phyloP scores from a whole-genome alignment of 768 basidiomycete genomes.

The Gyrodon lividus region DNA sequence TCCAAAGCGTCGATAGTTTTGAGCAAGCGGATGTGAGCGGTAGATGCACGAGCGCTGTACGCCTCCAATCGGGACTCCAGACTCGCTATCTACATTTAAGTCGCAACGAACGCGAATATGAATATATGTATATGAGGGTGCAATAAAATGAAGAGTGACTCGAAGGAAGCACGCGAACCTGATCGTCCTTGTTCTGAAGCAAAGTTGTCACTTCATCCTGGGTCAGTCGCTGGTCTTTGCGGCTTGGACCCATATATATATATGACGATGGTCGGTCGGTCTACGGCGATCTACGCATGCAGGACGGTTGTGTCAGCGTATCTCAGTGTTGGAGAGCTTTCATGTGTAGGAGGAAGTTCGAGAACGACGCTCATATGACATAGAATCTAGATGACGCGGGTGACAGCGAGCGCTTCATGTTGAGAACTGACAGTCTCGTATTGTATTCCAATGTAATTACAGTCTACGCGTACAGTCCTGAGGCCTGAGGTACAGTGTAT shows the following conservation, averaged over 20 bases:
- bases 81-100: conserved; percentile 22
- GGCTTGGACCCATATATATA: conserved; percentile 27
- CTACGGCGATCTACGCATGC: conserved; percentile 4
- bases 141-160: too few species aligned
- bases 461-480: too few species aligned
- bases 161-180: conserved; percentile 15
- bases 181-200: conserved; percentile 27
- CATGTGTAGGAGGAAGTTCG: conserved; percentile 20
- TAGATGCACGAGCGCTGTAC: conserved; percentile 39
- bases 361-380: too few species aligned
- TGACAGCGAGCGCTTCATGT: too few species aligned
- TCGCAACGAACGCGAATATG: too few species aligned
- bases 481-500: too few species aligned
- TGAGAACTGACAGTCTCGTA: too few species aligned
- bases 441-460: too few species aligned
- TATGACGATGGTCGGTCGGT: conserved; percentile 2
- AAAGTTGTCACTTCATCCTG: conserved; percentile 19
- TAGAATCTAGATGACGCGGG: too few species aligned
- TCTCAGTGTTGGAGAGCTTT: conserved; percentile 2
- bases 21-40: conserved; percentile 46
- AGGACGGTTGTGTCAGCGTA: neutral
- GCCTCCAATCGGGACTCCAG: conserved; percentile 36
- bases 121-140: conserved; percentile 1
- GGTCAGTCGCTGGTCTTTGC: conserved; percentile 13
- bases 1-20: conserved; percentile 53